Conservation (phyloP, 768 basidiomycete genomes). For the Paxillus involutus region DNA sequence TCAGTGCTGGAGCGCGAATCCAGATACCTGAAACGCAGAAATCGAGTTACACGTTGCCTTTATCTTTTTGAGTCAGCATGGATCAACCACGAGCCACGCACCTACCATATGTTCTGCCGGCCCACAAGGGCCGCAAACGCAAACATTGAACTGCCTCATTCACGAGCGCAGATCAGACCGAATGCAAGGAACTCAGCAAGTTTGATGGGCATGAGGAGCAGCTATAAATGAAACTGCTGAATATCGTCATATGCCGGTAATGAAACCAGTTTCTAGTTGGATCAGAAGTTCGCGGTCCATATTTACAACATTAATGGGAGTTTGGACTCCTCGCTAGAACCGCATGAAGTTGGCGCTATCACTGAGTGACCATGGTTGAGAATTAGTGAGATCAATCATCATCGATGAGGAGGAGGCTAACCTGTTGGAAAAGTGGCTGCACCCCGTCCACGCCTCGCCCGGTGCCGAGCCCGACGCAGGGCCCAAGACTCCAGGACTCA, state of each 20-base stretch:
- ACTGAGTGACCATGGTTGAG: too few species aligned
- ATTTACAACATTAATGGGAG: too few species aligned
- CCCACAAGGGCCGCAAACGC: neutral
- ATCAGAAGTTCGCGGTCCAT: neutral
- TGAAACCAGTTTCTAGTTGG: neutral
- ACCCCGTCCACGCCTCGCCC: too few species aligned
- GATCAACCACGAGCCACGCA: neutral
- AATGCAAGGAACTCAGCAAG: neutral
- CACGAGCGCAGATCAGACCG: neutral
- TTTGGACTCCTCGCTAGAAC: too few species aligned
- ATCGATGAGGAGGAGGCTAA: too few species aligned
- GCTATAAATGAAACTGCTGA: neutral
- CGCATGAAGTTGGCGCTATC: too few species aligned
- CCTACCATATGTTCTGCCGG: neutral
- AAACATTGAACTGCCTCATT: neutral
- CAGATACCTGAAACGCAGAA: neutral
- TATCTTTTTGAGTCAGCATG: neutral
- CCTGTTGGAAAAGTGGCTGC: too few species aligned
- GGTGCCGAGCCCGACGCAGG: too few species aligned
- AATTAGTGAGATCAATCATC: too few species aligned
- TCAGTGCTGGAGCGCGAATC: neutral
- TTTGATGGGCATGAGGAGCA: neutral
- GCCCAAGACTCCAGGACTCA: too few species aligned
- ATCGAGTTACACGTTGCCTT: neutral
- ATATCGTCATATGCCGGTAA: neutral